Conservation (phyloP, 805 yeast genomes). For the Zygosaccharomyces pseudorouxii region DNA sequence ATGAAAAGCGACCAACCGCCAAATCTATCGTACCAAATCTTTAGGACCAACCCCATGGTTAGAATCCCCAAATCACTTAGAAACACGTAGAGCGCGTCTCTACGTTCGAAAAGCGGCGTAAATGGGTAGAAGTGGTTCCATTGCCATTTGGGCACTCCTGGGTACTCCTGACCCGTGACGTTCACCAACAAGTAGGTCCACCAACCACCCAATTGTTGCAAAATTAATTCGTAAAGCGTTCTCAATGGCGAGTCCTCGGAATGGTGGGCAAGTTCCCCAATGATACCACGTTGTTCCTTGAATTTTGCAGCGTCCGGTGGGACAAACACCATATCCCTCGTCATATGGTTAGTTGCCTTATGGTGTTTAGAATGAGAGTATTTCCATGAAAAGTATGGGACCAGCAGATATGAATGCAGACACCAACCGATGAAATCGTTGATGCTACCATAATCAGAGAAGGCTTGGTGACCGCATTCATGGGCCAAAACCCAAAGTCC, state of each 20-base stretch:
- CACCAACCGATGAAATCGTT: conserved; percentile 83
- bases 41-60: conserved; percentile 47
- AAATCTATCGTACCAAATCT: conserved; percentile 54
- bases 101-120: conserved; percentile 69
- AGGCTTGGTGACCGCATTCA: conserved; percentile 90
- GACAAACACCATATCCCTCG: conserved; percentile 80
- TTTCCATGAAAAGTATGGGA: conserved; percentile 87
- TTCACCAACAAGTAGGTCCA: conserved; percentile 57
- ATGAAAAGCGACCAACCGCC: conserved; percentile 61
- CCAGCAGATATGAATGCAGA: conserved; percentile 70
- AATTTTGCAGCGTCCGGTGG: conserved; percentile 64
- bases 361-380: conserved; percentile 82
- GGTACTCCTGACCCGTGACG: conserved; percentile 70
- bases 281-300: conserved; percentile 35
- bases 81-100: conserved; percentile 67
- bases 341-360: conserved; percentile 80
- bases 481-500: conserved; percentile 86
- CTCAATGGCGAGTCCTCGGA: conserved; percentile 71
- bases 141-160: conserved; percentile 43
- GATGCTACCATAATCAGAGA: conserved; percentile 63
- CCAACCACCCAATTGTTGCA: conserved; percentile 81
- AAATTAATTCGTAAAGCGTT: conserved; percentile 50
- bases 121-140: conserved; percentile 68
- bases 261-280: conserved; percentile 43
- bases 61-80: conserved; percentile 70